phyloP scores from a whole-genome alignment of 2,329 filamentous ascomycete species.

The Aspergillus fumigatiaffinis region DNA sequence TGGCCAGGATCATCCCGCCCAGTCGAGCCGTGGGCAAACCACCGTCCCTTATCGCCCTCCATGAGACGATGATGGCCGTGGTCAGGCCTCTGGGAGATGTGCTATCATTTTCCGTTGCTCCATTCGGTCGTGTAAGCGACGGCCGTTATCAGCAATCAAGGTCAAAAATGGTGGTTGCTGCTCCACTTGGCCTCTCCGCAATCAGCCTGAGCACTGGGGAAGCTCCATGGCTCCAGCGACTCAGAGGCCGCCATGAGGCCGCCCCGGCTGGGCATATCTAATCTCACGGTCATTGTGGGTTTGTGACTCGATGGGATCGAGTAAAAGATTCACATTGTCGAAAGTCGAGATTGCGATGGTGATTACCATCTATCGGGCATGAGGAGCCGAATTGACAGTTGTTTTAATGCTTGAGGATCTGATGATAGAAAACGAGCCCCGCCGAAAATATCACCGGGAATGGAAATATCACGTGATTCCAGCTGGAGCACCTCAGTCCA shows the following conservation, averaged over 20 bases:
- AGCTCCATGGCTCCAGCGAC: conserved; percentile 1
- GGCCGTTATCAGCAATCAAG: conserved; percentile 22
- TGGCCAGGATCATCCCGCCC: not conserved
- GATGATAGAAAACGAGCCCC: too few species aligned
- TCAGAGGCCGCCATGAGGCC: conserved; percentile 1
- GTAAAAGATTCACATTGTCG: conserved; percentile 22
- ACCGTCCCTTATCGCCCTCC: not conserved
- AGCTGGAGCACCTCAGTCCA: too few species aligned
- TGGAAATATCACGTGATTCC: too few species aligned
- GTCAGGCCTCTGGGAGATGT: not conserved
- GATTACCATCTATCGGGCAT: not conserved
- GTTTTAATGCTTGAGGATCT: too few species aligned
- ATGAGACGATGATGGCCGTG: not conserved
- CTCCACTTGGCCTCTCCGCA: conserved; percentile 21
- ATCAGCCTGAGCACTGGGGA: not conserved
- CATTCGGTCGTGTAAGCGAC: conserved; percentile 19
- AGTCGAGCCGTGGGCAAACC: not conserved
- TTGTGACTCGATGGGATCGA: conserved; percentile 35
- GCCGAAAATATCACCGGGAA: too few species aligned
- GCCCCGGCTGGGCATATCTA: conserved; percentile 18
- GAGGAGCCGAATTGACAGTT: not conserved
- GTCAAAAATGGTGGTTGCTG: not conserved
- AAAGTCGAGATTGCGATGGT: conserved; percentile 1
- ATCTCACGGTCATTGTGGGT: conserved; percentile 3
- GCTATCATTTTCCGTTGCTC: conserved; percentile 17